phyloP scores from a whole-genome alignment of 2,329 filamentous ascomycete species.

The Stemphylium lycopersici region DNA sequence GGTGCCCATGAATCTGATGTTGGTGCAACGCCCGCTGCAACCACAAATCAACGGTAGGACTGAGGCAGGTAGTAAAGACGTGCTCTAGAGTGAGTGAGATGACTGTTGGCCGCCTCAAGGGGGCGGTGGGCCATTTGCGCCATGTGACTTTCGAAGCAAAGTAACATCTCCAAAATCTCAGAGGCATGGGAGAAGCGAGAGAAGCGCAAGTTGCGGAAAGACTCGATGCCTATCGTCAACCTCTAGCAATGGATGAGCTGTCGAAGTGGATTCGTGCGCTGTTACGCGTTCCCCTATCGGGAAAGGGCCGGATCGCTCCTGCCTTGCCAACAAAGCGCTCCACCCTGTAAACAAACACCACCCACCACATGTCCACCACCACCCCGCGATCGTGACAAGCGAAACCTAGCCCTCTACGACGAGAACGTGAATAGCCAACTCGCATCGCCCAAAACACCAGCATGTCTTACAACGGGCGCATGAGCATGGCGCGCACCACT shows the following conservation, averaged over 20 bases:
- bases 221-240: neutral
- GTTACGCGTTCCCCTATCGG: conserved; percentile 9
- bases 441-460: conserved; percentile 5
- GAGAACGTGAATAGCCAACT: neutral
- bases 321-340: conserved; percentile 15
- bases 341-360: conserved; percentile 15
- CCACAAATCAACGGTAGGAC: neutral
- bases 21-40: neutral
- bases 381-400: conserved; percentile 7
- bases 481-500: conserved; percentile 56
- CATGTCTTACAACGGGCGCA: conserved; percentile 59
- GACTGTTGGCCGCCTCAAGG: neutral
- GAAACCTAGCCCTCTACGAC: neutral
- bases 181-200: neutral
- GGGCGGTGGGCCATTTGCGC: neutral
- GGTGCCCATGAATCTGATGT: too few relatives aligned
- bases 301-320: conserved; percentile 10
- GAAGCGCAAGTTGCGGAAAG: conserved; percentile 4
- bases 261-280: conserved; percentile 12
- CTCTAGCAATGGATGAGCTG: neutral
- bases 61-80: neutral
- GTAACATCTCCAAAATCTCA: neutral
- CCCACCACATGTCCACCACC: conserved; percentile 9
- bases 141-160: neutral
- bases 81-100: neutral